These are phyloP conservation scores for Ceratocystis diversiconidia DNA, from an alignment of 2,329 filamentous ascomycete species.

Conservation along the genomic window DNA sequence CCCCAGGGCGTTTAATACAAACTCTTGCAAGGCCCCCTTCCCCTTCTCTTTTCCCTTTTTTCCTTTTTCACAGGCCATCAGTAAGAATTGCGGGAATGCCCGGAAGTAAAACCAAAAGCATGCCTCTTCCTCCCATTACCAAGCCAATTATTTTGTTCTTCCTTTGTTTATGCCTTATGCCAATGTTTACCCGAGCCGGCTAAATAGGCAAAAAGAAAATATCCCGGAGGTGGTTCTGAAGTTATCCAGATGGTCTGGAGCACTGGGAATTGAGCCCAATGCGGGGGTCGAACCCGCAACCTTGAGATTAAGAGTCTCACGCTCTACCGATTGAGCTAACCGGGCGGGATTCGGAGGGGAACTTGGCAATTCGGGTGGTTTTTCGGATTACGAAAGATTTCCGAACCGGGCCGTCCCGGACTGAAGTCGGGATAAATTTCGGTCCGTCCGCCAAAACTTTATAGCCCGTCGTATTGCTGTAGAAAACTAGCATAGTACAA, in stretches of 20 bases:
- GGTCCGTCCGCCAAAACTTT: too few relatives aligned
- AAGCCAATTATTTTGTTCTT: not conserved
- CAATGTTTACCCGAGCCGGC: not conserved
- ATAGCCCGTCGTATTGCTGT: too few relatives aligned
- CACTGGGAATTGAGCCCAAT: constrained; percentile 21
- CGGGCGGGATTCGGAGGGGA: constrained; percentile 24
- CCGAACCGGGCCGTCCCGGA: too few relatives aligned
- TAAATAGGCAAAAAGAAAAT: not conserved
- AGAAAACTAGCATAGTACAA: too few relatives aligned
- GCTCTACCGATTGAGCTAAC: constrained; percentile 60
- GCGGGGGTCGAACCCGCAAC: constrained; percentile 31
- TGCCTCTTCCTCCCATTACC: too few relatives aligned
- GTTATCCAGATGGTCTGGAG: constrained; percentile 16
- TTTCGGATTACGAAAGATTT: too few relatives aligned
- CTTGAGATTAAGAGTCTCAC: constrained; percentile 51
- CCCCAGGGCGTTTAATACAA: too few relatives aligned
- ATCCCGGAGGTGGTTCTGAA: not conserved
- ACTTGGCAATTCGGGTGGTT: too few relatives aligned
- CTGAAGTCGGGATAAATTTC: too few relatives aligned
- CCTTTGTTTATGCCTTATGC: not conserved
- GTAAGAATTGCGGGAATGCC: not conserved
- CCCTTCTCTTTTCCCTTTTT: not conserved
- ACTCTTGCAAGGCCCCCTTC: not conserved
- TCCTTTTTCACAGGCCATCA: not conserved
- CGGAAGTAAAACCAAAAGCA: not conserved